Evolutionary conservation across 192 early-diverging fungal species (phyloP).

Genomic region (Fimicolochytrium jonesii): DNA sequence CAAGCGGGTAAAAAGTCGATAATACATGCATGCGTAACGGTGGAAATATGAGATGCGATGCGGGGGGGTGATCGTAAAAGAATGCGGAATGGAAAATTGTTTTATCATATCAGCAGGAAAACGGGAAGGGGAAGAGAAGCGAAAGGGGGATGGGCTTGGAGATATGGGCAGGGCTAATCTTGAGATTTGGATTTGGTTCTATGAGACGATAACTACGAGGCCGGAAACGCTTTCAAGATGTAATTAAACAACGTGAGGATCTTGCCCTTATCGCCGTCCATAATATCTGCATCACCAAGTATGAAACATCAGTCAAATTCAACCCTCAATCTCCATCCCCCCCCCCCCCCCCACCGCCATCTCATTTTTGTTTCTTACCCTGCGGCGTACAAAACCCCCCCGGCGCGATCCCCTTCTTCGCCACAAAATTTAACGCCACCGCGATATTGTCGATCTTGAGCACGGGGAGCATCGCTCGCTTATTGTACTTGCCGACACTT

Average conservation of each 20-base stretch:
- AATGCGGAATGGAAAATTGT: no score
- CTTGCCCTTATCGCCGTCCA: conserved; percentile 45
- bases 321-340: no score
- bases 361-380: conserved; percentile 29
- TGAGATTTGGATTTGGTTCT: no score
- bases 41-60: no score
- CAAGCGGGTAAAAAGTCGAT: no score
- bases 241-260: conserved; percentile 48
- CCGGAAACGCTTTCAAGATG: conserved; percentile 40
- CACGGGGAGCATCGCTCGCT: conserved; percentile 46
- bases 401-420: conserved; percentile 33
- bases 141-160: no score
- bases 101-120: no score
- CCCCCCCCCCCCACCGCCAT: background rate
- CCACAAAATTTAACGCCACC: conserved; percentile 40
- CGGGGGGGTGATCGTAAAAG: no score
- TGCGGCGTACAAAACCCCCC: conserved; percentile 39
- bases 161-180: no score
- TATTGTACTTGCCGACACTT: conserved; percentile 49
- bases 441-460: conserved; percentile 48
- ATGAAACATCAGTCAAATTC: conserved; percentile 1
- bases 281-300: conserved; percentile 31
- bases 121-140: no score
- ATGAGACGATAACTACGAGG: no score
- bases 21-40: no score